phyloP scores from a whole-genome alignment of 1,284 basidiomycete genomes.

The Lignosus rhinocerotis region DNA sequence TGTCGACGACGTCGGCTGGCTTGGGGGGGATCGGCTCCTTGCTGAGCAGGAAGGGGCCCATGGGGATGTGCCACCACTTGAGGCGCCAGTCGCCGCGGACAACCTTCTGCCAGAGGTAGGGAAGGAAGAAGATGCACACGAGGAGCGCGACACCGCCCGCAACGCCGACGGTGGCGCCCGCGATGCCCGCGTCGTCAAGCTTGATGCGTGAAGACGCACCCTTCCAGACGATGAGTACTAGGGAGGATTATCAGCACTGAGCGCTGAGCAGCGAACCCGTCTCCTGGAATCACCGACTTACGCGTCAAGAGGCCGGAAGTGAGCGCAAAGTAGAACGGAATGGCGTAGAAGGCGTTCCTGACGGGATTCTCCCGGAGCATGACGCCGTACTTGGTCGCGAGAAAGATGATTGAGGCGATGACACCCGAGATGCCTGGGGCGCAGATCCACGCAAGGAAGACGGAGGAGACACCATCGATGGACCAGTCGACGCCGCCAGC shows the following conservation, averaged over 20 bases:
- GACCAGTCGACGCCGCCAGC: background rate
- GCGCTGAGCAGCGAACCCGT: background rate
- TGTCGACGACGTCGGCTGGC: background rate
- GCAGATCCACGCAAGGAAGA: background rate
- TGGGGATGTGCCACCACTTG: background rate
- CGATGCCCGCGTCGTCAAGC: background rate
- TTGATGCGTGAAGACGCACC: background rate
- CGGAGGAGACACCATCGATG: background rate
- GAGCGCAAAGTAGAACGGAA: background rate
- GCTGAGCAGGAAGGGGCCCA: background rate
- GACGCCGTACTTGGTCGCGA: background rate
- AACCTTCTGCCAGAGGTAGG: background rate
- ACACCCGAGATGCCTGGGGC: background rate
- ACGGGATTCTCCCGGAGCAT: background rate
- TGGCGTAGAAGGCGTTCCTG: background rate
- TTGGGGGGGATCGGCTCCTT: background rate
- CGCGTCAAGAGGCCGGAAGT: background rate
- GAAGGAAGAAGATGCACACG: background rate
- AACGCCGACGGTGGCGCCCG: background rate
- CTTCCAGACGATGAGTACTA: background rate
- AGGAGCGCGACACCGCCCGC: background rate
- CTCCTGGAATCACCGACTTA: background rate
- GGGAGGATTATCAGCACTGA: background rate
- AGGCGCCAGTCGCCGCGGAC: background rate
- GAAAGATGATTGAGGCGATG: background rate